Conservation (phyloP, 768 basidiomycete genomes). For the Russula earlei region DNA sequence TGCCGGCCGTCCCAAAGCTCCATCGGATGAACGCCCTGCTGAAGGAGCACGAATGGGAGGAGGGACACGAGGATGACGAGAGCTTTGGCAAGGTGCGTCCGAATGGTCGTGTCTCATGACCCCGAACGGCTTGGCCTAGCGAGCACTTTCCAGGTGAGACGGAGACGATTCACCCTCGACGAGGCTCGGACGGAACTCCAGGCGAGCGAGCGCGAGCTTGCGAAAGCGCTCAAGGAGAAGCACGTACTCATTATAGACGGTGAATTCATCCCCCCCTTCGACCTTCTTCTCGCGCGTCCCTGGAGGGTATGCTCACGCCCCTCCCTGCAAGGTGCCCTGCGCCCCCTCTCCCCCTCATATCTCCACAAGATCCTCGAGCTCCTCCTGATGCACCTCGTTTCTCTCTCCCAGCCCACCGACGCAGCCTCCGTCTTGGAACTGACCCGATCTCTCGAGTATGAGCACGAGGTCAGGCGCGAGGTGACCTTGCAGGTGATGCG, state of each 20-base stretch:
- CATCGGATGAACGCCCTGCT: constrained; percentile 56
- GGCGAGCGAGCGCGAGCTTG: constrained; percentile 72
- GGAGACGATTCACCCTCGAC: constrained; percentile 42
- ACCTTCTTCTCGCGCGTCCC: neutral
- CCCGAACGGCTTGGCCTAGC: neutral
- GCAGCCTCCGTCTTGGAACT: constrained; percentile 53
- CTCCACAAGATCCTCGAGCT: constrained; percentile 65
- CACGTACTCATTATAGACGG: constrained; percentile 69
- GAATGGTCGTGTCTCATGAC: neutral
- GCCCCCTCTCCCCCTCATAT: constrained; percentile 59
- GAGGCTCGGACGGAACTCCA: constrained; percentile 61
- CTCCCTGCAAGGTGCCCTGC: constrained; percentile 45
- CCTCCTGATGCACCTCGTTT: constrained; percentile 65
- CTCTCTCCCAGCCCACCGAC: constrained; percentile 43
- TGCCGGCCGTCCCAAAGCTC: constrained; percentile 66
- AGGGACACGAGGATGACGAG: constrained; percentile 41
- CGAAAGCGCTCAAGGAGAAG: constrained; percentile 49
- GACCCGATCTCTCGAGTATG: constrained; percentile 49
- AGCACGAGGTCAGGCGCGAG: constrained; percentile 56
- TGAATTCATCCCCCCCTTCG: constrained; percentile 22
- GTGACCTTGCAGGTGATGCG: constrained; percentile 62
- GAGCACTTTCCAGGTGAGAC: constrained; percentile 25
- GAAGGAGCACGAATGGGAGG: constrained; percentile 61
- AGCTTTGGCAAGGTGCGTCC: constrained; percentile 25
- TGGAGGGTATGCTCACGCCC: neutral